Base-by-base conservation (phyloP, 2,329 filamentous ascomycete species). In the Trichoderma cornu-damae region DNA sequence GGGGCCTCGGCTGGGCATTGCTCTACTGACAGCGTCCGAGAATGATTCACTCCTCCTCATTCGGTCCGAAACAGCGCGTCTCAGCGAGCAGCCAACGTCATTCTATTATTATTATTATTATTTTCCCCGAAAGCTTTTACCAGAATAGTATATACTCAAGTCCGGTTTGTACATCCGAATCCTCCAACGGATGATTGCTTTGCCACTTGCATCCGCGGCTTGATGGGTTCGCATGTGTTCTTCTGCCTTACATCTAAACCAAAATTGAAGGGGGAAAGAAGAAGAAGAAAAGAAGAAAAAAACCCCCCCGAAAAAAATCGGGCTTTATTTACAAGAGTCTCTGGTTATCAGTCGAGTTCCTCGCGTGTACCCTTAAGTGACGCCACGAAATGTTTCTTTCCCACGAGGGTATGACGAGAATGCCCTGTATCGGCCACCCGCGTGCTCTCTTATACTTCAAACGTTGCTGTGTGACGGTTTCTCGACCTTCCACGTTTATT, bases 401-500 rank as follows among this genome's bases (percentile, higher is more conserved):
- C 34, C 34, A n/a, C 16, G 11, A n/a, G 12, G 43, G 49, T 48
- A 24, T 42, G 50, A 52, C 49, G 42, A 26, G 16, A 24, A 24
- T 51, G 49, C 37, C 37, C 12, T 47, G 57, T 26, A 44, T 28
- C 40, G 50, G 40, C 20, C 40, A 44, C 40, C 30, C 50, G 57
- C 51, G 43, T 56, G 32, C 26, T 47, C 42, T 26, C 8, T 18
- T 55, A 50, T 26, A 16, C 16, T 40, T 14, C 38, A 42, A 38
- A 46, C 52, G 58, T 59, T 57, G 16, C 32, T 44, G 58, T 59
- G 53, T 40, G 38, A 59, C 58, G 26, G 30, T 37, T 28, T 43
- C 47, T 46, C 16, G 20, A 6, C n/a, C 24, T 26, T 53, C 26
- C 9, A n/a, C 30, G 4, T 46, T 16, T 46, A 24, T 18, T 32